Conservation (phyloP, 768 basidiomycete species). For the Lyophyllum shimeji region DNA sequence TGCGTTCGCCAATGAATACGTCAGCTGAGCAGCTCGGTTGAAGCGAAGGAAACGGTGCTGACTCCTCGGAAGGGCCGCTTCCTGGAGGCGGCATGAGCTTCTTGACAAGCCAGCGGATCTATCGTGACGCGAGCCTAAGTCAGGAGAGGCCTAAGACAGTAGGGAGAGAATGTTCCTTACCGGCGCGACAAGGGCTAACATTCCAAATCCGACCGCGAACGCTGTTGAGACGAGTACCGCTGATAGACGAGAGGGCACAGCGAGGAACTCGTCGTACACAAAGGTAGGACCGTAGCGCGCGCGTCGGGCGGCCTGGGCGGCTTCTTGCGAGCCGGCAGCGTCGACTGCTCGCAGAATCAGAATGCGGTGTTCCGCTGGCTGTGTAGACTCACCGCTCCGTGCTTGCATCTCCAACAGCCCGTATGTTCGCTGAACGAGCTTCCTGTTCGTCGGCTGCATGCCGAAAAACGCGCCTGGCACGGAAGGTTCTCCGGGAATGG, state of each 20-base stretch:
- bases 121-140: neutral
- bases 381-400: conserved; percentile 18
- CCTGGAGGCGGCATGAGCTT: conserved; percentile 53
- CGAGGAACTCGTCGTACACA: conserved; percentile 72
- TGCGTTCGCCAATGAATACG: neutral
- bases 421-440: conserved; percentile 46
- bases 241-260: conserved; percentile 35
- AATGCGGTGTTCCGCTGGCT: neutral
- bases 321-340: neutral
- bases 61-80: conserved; percentile 67
- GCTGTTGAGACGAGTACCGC: conserved; percentile 39
- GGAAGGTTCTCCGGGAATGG: conserved; percentile 33
- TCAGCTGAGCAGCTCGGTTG: neutral
- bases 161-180: conserved; percentile 29
- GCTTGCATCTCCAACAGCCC: conserved; percentile 41
- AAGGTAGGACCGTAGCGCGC: conserved; percentile 68
- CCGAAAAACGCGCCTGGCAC: conserved; percentile 36
- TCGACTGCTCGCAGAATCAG: neutral
- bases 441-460: conserved; percentile 40
- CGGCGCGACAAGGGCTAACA: conserved; percentile 34
- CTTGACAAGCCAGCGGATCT: conserved; percentile 61
- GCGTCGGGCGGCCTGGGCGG: conserved; percentile 20
- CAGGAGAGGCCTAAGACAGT: neutral
- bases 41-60: conserved; percentile 21
- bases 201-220: conserved; percentile 30